Evolutionary conservation across 2,329 filamentous ascomycete species (phyloP), one percentile per base, ranked within the genome.

Genomic region (Lasiodiplodia sp.): DNA sequence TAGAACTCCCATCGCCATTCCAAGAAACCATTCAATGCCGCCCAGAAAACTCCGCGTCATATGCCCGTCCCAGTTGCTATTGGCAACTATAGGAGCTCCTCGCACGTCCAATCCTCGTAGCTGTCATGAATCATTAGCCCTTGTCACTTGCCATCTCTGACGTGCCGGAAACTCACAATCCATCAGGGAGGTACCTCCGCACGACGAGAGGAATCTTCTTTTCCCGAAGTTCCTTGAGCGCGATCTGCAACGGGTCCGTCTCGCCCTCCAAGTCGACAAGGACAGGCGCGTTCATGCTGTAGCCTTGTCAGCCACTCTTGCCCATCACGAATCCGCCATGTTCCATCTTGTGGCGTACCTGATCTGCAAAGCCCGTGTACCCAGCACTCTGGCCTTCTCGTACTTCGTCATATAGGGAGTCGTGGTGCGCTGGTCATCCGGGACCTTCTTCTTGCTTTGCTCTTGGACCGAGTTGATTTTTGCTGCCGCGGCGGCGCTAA

Each of bases 401-500:
- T 99, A 99, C 84, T 99, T 99, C 73, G 96, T 99, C 95, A 99
- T 97, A 83, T 97, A 99, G 2, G 95, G 96, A 34, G 96, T 99
- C 10, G 96, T 99, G 28, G 89, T 92, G 75, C 96, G 89, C 82
- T 97, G 88, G 73, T 94, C 92, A 73, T 93, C 92, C 68, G 94
- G 88, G 62, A 99, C 95, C 83, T 93, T 96, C 87, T 96, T 97
- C 82, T 94, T 84, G 77, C 86, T 86, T 70, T 87, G 77, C 72
- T 84, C 84, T 72, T 86, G 82, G 77, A 89, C 84, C 38, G 86
- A 86, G 71, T 88, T 89, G 58, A 78, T 73, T 58, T 79, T 78
- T 44, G 77, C 76, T 34, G 79, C 80, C 18, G 79, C 78, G 4
- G 77, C 75, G 25, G 80, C 78, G 12, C 81, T 79, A n/a, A 84